Evolutionary conservation across 1,139 yeast genomes (phyloP), one percentile per base, ranked within the genome.

Genomic region (Saccharomyces hybrid): DNA sequence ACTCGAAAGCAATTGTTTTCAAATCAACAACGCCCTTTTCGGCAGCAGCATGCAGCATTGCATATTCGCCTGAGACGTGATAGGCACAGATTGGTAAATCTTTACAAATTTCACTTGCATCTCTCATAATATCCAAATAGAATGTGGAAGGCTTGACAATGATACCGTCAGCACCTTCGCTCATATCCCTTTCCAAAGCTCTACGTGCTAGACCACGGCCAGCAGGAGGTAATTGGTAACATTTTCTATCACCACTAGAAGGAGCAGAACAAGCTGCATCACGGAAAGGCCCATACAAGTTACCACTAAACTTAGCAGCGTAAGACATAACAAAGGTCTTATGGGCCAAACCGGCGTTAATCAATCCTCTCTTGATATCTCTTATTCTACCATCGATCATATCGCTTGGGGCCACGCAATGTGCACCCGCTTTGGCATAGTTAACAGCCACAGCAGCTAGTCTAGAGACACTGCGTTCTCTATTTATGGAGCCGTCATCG

Each of bases 11-110:
- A 73, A 93, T 86, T 7, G 82, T 78, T 71, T 89, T 86, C 71
- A 95, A 78, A 70, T 93, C 98, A 57, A 86, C 88, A 55, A 91
- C 80, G 27, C 96, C 96, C 77, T 91, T 91, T 65, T 91, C 97
- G 31, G 98, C 98, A 52, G 97, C 99, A 8, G 99, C 99, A 69
- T 91, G 96, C 60, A 93, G 75, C 99, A 95, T 93, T 51, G 99
- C 97, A 69, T 82, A 93, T 73, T 93, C 99, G 50, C 99, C 99
- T 71, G 95, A 84, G 32, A 93, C 99, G 70, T 95, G 99, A 72
- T 93, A 93, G 28, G 96, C 95, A 68, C 97, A 90, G 52, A 93
- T 77, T 29, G 99, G 99, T 63, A 86, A 82, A 69, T 93, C 95
- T 54, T 77, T 73, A 69, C 96, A 88, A 54, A 91, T 78, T 63